phyloP scores from a whole-genome alignment of 257 asterid species.

The Lithospermum erythrorhizon region DNA sequence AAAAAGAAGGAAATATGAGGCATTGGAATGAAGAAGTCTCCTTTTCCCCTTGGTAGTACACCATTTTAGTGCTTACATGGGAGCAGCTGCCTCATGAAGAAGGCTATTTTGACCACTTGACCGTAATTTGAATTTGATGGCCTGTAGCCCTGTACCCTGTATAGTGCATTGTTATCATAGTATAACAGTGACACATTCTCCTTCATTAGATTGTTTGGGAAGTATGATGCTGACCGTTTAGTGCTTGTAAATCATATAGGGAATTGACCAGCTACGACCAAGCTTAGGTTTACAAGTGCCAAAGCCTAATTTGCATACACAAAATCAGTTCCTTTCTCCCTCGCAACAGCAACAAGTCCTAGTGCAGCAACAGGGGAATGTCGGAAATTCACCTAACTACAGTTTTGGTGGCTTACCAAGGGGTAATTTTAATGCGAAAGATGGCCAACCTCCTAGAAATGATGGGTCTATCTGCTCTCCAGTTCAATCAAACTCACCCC shows the following conservation, averaged over 20 bases:
- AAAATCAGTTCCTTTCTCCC: conserved; percentile 73
- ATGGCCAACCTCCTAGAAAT: conserved; percentile 85
- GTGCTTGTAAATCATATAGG: conserved; percentile 28
- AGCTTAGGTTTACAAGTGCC: conserved; percentile 85
- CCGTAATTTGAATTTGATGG: not conserved
- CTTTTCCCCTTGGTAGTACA: not conserved
- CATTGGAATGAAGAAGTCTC: no score
- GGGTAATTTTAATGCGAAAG: conserved; percentile 70
- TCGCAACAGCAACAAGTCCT: conserved; percentile 94
- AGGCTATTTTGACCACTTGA: not conserved
- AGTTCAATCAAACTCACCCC: conserved; percentile 85
- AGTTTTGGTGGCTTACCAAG: conserved; percentile 90
- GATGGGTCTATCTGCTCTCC: conserved; percentile 97
- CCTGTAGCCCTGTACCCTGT: not conserved
- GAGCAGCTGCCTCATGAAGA: not conserved
- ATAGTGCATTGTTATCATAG: no score
- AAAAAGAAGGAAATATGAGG: no score
- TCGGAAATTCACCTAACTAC: conserved; percentile 61
- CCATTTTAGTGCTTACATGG: not conserved
- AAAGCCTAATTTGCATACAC: conserved; percentile 72
- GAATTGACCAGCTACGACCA: conserved; percentile 89
- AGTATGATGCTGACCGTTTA: not conserved
- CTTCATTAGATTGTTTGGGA: not conserved
- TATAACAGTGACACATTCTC: not conserved
- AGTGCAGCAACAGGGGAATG: conserved; percentile 84